Conservation (phyloP, 176 grass and related monocot species). For the Aegilops longissima region DNA sequence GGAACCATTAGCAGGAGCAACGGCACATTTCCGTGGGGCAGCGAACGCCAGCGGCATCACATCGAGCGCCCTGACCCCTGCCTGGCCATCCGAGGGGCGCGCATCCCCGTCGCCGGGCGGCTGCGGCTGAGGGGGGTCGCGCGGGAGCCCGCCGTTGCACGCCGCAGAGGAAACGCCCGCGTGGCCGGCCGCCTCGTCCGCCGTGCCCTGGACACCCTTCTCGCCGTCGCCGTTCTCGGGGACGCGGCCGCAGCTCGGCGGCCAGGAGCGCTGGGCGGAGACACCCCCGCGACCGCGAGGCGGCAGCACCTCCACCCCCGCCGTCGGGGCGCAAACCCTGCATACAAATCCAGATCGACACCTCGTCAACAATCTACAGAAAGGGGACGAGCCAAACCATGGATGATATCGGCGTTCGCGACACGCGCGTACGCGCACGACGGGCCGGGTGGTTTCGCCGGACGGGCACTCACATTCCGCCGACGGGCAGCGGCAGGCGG, state of each 20-base stretch:
- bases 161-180: not conserved
- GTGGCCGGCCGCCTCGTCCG: not conserved
- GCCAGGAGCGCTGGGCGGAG: constrained; percentile 41
- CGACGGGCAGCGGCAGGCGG: not conserved
- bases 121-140: not conserved
- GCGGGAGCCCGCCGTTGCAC: not conserved
- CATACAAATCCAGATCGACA: constrained; percentile 20
- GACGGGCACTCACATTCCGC: not conserved
- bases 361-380: not conserved
- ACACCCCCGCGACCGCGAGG: not conserved
- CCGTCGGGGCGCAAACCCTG: constrained; percentile 28
- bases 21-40: not conserved
- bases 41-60: not conserved
- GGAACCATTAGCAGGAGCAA: not conserved
- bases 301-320: constrained; percentile 1
- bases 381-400: not conserved
- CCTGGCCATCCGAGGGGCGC: not conserved
- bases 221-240: not conserved
- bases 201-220: not conserved
- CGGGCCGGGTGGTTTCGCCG: not conserved
- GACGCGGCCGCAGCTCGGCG: constrained; percentile 37
- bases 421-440: not conserved
- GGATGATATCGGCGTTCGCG: not conserved
- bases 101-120: not conserved
- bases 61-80: not conserved